Percentiles rank a stretch among this genome's conserved stretches.
These are phyloP conservation scores for Heliosperma pusillum DNA, from an alignment of 148 eudicot species.

Conservation along the genomic window DNA sequence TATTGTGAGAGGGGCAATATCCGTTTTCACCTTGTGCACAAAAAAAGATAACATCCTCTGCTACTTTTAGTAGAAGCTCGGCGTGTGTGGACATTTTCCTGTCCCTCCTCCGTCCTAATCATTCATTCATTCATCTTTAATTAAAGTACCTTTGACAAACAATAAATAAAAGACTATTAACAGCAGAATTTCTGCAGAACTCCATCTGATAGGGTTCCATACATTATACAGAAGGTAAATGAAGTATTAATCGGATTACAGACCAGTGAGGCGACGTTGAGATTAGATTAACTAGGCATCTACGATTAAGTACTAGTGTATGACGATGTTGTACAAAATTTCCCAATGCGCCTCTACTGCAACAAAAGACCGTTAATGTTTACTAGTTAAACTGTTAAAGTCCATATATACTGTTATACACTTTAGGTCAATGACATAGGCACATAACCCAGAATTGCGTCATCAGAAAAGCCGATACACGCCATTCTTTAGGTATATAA, in stretches of 20 bases:
- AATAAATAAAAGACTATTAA: too few relatives aligned
- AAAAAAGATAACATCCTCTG: too few relatives aligned
- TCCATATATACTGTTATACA: conserved; percentile 8
- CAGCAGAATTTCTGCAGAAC: too few relatives aligned
- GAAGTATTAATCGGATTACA: not conserved
- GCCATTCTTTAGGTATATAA: conserved; percentile 54
- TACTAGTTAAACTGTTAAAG: not conserved
- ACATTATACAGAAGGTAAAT: too few relatives aligned
- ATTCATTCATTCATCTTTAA: too few relatives aligned
- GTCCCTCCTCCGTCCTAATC: too few relatives aligned
- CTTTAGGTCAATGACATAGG: not conserved
- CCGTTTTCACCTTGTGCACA: too few relatives aligned
- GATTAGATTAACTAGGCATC: not conserved
- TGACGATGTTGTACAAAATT: conserved; percentile 8
- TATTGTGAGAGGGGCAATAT: too few relatives aligned
- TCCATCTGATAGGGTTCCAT: too few relatives aligned
- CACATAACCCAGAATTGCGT: not conserved
- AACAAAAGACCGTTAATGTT: not conserved
- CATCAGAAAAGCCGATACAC: conserved; percentile 38
- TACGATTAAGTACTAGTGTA: not conserved
- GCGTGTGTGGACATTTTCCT: too few relatives aligned
- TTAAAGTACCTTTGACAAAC: too few relatives aligned
- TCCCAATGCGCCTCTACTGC: not conserved
- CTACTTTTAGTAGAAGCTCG: too few relatives aligned
- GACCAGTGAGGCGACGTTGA: not conserved